Percentiles rank a stretch among this genome's conserved stretches.
phyloP scores from a whole-genome alignment of 768 basidiomycete species.

The Galerina sulciceps region DNA sequence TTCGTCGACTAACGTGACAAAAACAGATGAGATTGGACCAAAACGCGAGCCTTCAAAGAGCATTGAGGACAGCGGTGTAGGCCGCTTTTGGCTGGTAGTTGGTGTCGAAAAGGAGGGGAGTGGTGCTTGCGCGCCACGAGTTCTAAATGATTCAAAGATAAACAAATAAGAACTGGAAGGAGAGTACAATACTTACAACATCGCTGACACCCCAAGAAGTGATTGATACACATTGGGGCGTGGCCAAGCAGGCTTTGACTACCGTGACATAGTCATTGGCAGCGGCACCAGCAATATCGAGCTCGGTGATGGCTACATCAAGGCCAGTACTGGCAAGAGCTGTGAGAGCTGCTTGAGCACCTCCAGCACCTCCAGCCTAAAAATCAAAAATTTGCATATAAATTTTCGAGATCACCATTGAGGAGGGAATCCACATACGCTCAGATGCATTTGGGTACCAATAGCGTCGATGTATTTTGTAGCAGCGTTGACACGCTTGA shows the following conservation, averaged over 20 bases:
- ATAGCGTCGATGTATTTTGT: slow-evolving; percentile 51
- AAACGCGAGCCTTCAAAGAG: slow-evolving; percentile 10
- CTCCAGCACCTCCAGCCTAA: slow-evolving; percentile 44
- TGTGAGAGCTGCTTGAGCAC: slow-evolving; percentile 46
- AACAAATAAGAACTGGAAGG: background rate
- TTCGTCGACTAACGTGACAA: no score
- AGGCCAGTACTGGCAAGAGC: slow-evolving; percentile 45
- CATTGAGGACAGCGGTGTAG: slow-evolving; percentile 33
- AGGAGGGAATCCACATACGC: slow-evolving; percentile 19
- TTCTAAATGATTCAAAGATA: slow-evolving; percentile 28
- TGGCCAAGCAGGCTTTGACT: slow-evolving; percentile 47
- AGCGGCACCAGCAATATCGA: slow-evolving; percentile 42
- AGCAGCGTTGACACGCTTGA: slow-evolving; percentile 44
- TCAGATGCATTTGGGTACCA: slow-evolving; percentile 51
- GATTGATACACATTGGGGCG: slow-evolving; percentile 47
- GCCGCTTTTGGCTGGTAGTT: slow-evolving; percentile 51
- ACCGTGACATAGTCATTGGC: slow-evolving; percentile 49
- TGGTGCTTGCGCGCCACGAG: slow-evolving; percentile 49
- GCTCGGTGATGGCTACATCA: slow-evolving; percentile 53
- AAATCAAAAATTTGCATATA: background rate
- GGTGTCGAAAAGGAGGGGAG: slow-evolving; percentile 49
- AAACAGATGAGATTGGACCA: no score
- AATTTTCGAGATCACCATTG: background rate
- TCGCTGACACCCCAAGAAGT: slow-evolving; percentile 56
- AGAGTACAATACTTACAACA: slow-evolving; percentile 28